Conservation (phyloP, 768 basidiomycete species). For the Paxillus rubicundulus region DNA sequence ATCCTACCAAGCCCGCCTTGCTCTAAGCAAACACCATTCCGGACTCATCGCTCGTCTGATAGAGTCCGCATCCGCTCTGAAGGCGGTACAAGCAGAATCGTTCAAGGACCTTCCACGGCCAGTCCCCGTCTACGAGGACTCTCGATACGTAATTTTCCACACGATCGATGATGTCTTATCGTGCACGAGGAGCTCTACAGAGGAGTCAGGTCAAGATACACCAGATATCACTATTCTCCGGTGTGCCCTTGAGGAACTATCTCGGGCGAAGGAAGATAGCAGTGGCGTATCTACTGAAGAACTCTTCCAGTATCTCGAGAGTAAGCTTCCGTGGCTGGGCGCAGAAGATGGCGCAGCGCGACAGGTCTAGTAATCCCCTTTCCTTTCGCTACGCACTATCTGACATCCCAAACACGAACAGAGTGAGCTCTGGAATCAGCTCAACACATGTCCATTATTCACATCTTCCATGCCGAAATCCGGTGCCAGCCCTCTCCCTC, state of each 20-base stretch:
- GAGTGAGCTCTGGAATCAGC: constrained; percentile 58
- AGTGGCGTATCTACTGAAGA: constrained; percentile 53
- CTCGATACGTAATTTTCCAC: constrained; percentile 42
- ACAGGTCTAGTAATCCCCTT: constrained; percentile 43
- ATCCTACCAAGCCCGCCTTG: constrained; percentile 58
- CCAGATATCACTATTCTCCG: constrained; percentile 59
- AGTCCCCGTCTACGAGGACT: constrained; percentile 47
- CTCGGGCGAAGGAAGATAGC: constrained; percentile 32
- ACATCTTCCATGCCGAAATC: constrained; percentile 30
- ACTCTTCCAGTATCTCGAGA: constrained; percentile 57
- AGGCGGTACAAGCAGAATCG: constrained; percentile 52
- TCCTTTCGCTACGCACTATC: not conserved
- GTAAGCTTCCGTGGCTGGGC: constrained; percentile 55
- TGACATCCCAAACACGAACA: constrained; percentile 32
- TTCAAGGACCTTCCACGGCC: constrained; percentile 58
- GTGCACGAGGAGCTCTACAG: constrained; percentile 6
- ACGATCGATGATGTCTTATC: constrained; percentile 42
- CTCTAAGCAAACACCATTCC: constrained; percentile 60
- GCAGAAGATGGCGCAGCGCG: constrained; percentile 49
- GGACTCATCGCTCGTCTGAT: constrained; percentile 53
- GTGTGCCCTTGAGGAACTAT: constrained; percentile 55
- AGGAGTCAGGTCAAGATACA: constrained; percentile 28
- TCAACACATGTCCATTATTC: constrained; percentile 50
- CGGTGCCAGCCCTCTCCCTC: constrained; percentile 1
- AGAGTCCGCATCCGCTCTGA: constrained; percentile 53